phyloP scores from a whole-genome alignment of 306 rosid genomes.

The Pueraria montana region DNA sequence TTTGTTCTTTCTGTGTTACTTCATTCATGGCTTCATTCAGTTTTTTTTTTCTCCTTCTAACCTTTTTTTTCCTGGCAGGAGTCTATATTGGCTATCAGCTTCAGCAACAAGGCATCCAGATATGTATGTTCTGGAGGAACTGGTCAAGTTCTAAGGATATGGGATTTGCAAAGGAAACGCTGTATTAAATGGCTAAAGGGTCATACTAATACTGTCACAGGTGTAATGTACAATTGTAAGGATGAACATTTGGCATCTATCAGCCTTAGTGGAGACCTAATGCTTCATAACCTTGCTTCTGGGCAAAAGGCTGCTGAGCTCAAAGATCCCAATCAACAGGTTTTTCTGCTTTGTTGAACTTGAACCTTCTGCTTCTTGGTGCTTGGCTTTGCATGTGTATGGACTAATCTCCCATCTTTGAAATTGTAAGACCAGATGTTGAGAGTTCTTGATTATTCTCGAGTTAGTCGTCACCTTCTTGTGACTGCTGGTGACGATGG shows the following conservation, averaged over 20 bases:
- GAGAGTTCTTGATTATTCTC: constrained; percentile 98
- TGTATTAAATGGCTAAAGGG: constrained; percentile 97
- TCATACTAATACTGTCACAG: constrained; percentile 84
- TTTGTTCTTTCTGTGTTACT: constrained; percentile 23
- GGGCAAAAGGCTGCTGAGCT: constrained; percentile 96
- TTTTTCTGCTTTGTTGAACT: constrained; percentile 56
- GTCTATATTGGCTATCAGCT: constrained; percentile 83
- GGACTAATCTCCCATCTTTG: constrained; percentile 65
- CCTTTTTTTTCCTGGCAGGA: constrained; percentile 61
- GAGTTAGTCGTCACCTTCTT: constrained; percentile 89
- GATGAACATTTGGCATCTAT: constrained; percentile 99
- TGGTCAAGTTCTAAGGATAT: constrained; percentile 94
- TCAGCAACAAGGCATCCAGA: constrained; percentile 95
- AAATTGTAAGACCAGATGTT: constrained; percentile 94
- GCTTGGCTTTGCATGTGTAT: constrained; percentile 48
- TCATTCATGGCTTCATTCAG: constrained; percentile 1
- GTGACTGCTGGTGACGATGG: constrained; percentile 99
- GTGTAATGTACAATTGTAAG: constrained; percentile 94
- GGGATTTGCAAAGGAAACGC: constrained; percentile 97
- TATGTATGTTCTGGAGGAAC: constrained; percentile 97
- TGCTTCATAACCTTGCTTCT: constrained; percentile 96
- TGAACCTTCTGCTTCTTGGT: constrained; percentile 44
- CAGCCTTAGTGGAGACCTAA: constrained; percentile 93
- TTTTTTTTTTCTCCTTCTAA: no score
- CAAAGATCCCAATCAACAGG: constrained; percentile 96